Percentiles rank a stretch among this genome's conserved stretches.
Conservation (phyloP, 225 moss, liverwort and hornwort species). For the Physcomitrium patens region DNA sequence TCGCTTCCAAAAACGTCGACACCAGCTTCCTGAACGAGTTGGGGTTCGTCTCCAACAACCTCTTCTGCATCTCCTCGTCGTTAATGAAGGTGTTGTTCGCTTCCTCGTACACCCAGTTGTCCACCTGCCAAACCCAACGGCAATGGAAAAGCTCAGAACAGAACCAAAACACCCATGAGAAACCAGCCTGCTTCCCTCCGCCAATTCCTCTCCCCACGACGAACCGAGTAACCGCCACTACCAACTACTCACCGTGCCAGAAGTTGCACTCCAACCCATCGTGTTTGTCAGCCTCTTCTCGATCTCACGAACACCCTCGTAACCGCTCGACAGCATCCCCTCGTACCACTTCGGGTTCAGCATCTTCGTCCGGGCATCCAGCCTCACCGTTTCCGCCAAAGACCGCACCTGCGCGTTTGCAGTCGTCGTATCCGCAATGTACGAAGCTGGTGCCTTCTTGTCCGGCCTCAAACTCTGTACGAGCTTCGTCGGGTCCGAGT, state of each 20-base stretch:
- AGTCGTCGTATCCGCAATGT: constrained; percentile 96
- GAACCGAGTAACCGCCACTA: too few relatives aligned
- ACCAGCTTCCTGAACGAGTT: constrained; percentile 99
- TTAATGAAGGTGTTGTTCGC: constrained; percentile 96
- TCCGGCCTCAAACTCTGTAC: constrained; percentile 89
- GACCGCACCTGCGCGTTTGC: constrained; percentile 98
- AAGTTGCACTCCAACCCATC: constrained; percentile 99
- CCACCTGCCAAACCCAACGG: constrained; percentile 52
- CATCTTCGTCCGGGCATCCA: constrained; percentile 98
- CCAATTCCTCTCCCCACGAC: too few relatives aligned
- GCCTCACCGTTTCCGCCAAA: constrained; percentile 87
- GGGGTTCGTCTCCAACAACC: constrained; percentile 90
- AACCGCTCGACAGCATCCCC: constrained; percentile 94
- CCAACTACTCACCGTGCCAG: constrained; percentile 59
- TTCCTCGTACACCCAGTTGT: constrained; percentile 99
- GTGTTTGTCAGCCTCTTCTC: constrained; percentile 99
- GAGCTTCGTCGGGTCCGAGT: constrained; percentile 97
- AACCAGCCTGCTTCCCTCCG: too few relatives aligned
- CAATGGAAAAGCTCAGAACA: too few relatives aligned
- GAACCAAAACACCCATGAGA: too few relatives aligned
- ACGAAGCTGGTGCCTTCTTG: constrained; percentile 84
- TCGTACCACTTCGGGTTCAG: constrained; percentile 99
- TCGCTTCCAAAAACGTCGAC: constrained; percentile 92
- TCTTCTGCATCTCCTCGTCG: constrained; percentile 97
- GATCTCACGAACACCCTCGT: constrained; percentile 97